phyloP scores from a whole-genome alignment of 176 grass and related monocot species.

The Tillandsia leiboldiana region DNA sequence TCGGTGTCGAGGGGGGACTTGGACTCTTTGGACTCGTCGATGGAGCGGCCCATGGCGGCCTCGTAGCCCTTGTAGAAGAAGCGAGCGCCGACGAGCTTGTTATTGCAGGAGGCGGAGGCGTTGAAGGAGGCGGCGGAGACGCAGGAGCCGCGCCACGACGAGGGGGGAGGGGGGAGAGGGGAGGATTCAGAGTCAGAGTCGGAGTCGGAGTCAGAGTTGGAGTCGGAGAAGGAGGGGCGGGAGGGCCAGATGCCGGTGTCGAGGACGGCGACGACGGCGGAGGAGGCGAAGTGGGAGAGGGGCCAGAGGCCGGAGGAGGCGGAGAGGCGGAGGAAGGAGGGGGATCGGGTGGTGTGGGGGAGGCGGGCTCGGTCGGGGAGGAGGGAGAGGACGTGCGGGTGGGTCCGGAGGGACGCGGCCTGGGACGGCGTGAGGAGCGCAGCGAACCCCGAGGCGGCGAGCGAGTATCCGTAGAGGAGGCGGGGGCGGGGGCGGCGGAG shows the following conservation, averaged over 20 bases:
- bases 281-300: conserved; percentile 19
- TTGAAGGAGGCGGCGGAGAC: conserved; percentile 33
- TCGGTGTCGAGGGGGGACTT: conserved; percentile 62
- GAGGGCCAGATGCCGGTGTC: conserved; percentile 63
- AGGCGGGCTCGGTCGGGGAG: conserved; percentile 40
- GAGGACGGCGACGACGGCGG: conserved; percentile 45
- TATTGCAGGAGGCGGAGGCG: conserved; percentile 50
- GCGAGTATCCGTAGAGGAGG: conserved; percentile 19
- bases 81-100: conserved; percentile 64
- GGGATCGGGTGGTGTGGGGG: conserved; percentile 58
- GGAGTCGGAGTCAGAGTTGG: conserved; percentile 18
- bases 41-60: conserved; percentile 33
- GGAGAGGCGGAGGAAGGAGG: conserved; percentile 50
- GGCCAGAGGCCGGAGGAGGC: conserved; percentile 41
- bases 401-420: conserved; percentile 28
- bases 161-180: conserved; percentile 15
- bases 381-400: conserved; percentile 38
- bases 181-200: conserved; percentile 24
- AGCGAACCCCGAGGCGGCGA: conserved; percentile 40
- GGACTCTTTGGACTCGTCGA: conserved; percentile 61
- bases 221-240: conserved; percentile 29
- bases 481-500: neutral
- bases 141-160: conserved; percentile 25
- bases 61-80: conserved; percentile 82
- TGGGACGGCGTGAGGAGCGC: conserved; percentile 39